Evolutionary conservation across 2,329 filamentous ascomycete species (phyloP).

Genomic region (Geoglossum cookeanum): DNA sequence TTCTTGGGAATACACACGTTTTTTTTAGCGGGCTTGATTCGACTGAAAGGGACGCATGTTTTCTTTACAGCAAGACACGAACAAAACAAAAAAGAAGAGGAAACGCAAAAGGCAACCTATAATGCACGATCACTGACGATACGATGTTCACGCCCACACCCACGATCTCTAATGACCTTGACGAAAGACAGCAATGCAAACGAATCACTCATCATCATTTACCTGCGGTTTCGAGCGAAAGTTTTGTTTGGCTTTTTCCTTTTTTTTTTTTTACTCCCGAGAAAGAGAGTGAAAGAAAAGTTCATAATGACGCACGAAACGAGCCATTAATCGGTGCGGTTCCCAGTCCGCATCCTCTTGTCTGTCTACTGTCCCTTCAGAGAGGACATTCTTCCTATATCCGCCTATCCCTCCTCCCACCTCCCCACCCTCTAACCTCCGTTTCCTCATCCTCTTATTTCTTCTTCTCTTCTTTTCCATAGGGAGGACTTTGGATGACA

Average conservation of each 20-base stretch:
- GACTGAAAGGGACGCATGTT: too few species aligned
- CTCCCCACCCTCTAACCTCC: background rate
- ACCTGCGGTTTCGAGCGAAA: background rate
- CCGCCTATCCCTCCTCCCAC: background rate
- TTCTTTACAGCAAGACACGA: too few species aligned
- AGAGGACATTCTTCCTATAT: background rate
- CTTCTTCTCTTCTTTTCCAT: background rate
- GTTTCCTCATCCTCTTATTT: background rate
- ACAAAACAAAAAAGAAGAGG: background rate
- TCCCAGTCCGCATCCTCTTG: background rate
- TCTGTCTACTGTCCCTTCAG: background rate
- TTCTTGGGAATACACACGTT: too few species aligned
- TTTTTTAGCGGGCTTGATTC: too few species aligned
- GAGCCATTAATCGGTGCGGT: background rate
- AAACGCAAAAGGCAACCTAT: background rate
- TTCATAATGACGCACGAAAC: too few species aligned
- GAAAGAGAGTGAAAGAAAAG: background rate
- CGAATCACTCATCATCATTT: background rate
- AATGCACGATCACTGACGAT: background rate
- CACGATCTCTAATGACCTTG: background rate
- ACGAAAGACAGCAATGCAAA: background rate
- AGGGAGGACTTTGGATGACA: background rate
- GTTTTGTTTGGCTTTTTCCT: too few species aligned
- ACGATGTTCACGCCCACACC: background rate
- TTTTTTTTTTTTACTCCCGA: background rate